Conservation (phyloP, 164 flowering plant species). For the Magnolia officinalis region DNA sequence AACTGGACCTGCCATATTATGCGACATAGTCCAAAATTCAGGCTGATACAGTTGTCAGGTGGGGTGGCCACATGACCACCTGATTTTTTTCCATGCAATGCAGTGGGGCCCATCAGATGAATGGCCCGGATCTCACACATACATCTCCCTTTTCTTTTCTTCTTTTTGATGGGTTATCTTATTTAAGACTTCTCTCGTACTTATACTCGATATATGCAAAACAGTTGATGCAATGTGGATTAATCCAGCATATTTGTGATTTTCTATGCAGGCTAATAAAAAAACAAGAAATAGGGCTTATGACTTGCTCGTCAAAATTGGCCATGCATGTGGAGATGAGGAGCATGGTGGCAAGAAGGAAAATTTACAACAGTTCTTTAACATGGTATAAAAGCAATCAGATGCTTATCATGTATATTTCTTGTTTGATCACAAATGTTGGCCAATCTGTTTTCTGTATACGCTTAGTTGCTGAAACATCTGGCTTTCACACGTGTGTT, state of each 20-base stretch:
- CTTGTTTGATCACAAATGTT: too few species aligned
- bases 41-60: too few species aligned
- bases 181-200: background rate
- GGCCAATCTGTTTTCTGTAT: too few species aligned
- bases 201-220: background rate
- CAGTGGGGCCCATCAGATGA: background rate
- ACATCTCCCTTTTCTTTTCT: background rate
- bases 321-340: slow-evolving; percentile 86
- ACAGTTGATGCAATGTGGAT: background rate
- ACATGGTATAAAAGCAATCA: slow-evolving; percentile 52
- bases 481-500: background rate
- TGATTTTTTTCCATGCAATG: background rate
- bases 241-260: background rate
- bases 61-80: too few species aligned
- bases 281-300: slow-evolving; percentile 96
- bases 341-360: slow-evolving; percentile 76
- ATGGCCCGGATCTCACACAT: background rate
- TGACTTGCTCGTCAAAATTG: slow-evolving; percentile 90
- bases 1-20: too few species aligned
- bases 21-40: too few species aligned
- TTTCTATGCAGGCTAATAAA: slow-evolving; percentile 63
- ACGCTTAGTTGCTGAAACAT: too few species aligned
- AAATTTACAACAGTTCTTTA: slow-evolving; percentile 54
- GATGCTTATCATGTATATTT: too few species aligned
- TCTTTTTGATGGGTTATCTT: background rate